Evolutionary conservation across 768 basidiomycete genomes (phyloP), one percentile per base, ranked within the genome.

Genomic region (Gelatoporia subvermispora): DNA sequence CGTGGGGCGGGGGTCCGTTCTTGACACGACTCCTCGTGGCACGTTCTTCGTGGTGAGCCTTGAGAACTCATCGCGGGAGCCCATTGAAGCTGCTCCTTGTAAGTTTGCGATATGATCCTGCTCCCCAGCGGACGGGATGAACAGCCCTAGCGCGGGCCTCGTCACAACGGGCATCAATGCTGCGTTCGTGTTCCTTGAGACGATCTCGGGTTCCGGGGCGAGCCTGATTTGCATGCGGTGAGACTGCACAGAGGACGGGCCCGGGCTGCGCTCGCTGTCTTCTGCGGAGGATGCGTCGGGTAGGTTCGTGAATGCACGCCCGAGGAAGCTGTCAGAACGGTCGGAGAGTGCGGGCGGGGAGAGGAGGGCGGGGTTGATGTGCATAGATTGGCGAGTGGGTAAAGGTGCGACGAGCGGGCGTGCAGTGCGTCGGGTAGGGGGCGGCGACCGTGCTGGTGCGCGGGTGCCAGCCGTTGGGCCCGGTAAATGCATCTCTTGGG

Each of bases 281-380:
- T 60, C 58, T 1, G 31, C 49, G 5, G 61, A 63, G 2, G 47
- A 54, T 7, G 54, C 48, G 45, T 60, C 56, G 0, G 56, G 46
- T 2, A 50, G 44, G n/a, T 45, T 41, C 11, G 51, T 42, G 34
- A 62, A 63, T 3, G 57, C 59, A 11, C 57, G 57, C 1, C 48
- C 54, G 22, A 60, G 50, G 38, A 60, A 61, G 47, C 60, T 63
- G 31, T 63, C 62, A 5, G 58, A 46, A 22, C 41, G 41, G 20
- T 50, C 36, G 8, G 54, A 35, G 9, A 21, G 37, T 16, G 34
- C 10, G 7, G 28, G 35, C 3, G 18, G 15, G 20, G 35, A 40
- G 8, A 17, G 8, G 13, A 42, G n/a, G 7, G 24, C 16, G 7
- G 20, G n/a, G 45, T 16, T 13, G 15, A 16, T 5, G n/a, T 21